Conservation (phyloP, 1,284 basidiomycete species). For the Trichosporon sp. region DNA sequence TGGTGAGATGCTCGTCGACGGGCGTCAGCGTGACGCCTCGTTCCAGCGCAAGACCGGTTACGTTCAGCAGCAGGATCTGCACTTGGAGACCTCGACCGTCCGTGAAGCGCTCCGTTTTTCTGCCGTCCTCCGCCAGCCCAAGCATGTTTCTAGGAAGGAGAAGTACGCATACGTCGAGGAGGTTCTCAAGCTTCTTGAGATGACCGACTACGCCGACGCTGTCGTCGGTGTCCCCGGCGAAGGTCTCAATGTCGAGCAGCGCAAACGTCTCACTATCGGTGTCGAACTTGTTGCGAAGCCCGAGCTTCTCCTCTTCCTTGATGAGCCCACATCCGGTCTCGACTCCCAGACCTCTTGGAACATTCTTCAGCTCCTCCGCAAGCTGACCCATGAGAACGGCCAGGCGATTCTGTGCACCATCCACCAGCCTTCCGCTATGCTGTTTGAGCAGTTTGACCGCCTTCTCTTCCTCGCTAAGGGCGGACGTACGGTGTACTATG, state of each 20-base stretch:
- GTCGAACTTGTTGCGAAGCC: constrained; percentile 57
- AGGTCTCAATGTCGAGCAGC: constrained; percentile 46
- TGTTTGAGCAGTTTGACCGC: constrained; percentile 43
- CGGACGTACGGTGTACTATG: constrained; percentile 35
- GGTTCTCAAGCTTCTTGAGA: constrained; percentile 24
- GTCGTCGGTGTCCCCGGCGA: constrained; percentile 47
- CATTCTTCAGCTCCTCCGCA: constrained; percentile 24
- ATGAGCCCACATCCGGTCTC: constrained; percentile 46
- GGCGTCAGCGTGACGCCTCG: constrained; percentile 61
- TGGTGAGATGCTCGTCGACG: constrained; percentile 74
- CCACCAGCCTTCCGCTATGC: constrained; percentile 47
- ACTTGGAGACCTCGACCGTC: constrained; percentile 64
- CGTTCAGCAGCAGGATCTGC: constrained; percentile 74
- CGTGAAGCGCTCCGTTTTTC: constrained; percentile 78
- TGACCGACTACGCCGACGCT: constrained; percentile 24
- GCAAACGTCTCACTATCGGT: constrained; percentile 55
- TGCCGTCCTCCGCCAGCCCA: constrained; percentile 72
- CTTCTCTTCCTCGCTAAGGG: constrained; percentile 46
- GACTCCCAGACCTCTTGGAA: constrained; percentile 25
- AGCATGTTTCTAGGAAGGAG: constrained; percentile 52
- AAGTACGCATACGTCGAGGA: constrained; percentile 51
- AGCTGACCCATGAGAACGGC: constrained; percentile 53
- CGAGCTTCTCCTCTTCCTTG: constrained; percentile 46
- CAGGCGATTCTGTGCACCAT: constrained; percentile 59
- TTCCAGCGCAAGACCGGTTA: constrained; percentile 62